phyloP scores from a whole-genome alignment of 2,329 filamentous ascomycete genomes.

The Annulohypoxylon truncatum region DNA sequence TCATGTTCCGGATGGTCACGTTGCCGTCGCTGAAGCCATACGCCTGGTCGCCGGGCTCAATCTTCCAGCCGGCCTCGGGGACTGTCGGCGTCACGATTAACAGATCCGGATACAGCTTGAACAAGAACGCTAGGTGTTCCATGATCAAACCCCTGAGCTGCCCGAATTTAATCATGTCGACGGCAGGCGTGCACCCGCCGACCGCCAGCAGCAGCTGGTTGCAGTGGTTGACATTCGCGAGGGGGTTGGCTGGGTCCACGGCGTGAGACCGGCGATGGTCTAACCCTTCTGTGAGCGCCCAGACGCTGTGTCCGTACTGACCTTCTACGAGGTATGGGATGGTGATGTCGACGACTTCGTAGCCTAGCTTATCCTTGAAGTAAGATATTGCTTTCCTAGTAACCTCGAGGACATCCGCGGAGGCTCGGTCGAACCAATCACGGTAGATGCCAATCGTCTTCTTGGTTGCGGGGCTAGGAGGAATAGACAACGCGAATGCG shows the following conservation, averaged over 20 bases:
- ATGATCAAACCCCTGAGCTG: conserved; percentile 78
- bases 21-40: conserved; percentile 83
- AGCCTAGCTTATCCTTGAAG: conserved; percentile 59
- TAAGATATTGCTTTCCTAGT: conserved; percentile 71
- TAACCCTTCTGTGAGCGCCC: conserved; percentile 79
- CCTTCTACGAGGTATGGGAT: conserved; percentile 76
- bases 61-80: conserved; percentile 80
- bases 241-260: conserved; percentile 60
- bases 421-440: conserved; percentile 76
- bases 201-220: conserved; percentile 78
- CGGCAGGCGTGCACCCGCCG: conserved; percentile 70
- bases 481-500: conserved; percentile 70
- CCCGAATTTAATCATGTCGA: conserved; percentile 78
- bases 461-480: conserved; percentile 56
- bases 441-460: conserved; percentile 78
- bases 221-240: conserved; percentile 69
- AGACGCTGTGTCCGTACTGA: conserved; percentile 80
- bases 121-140: conserved; percentile 57
- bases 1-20: conserved; percentile 79
- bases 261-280: conserved; percentile 58
- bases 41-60: conserved; percentile 66
- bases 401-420: conserved; percentile 69
- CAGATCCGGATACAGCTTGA: conserved; percentile 76
- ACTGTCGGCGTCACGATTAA: conserved; percentile 83
- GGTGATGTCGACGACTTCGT: conserved; percentile 67